A percentile compares a stretch with the other conserved stretches of the same genome.
These are phyloP conservation scores for Debaryomycetaceae sp. DNA, from an alignment of 1,139 yeast species.

Conservation along the genomic window DNA sequence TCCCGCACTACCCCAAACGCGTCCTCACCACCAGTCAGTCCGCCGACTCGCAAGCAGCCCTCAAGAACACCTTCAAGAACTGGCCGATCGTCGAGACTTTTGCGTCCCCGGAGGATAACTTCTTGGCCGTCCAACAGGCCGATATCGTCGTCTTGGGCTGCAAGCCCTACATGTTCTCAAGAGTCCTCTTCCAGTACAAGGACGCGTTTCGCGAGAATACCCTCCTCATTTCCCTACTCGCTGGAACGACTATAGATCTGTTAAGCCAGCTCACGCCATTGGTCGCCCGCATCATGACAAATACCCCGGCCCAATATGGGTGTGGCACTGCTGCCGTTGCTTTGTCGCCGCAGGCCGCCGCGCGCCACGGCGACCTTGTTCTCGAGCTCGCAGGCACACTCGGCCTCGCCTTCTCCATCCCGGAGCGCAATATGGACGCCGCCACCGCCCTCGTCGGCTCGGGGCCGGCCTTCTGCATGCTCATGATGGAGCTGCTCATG, in stretches of 20 bases:
- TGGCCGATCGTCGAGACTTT: conserved; percentile 21
- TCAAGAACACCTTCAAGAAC: conserved; percentile 29
- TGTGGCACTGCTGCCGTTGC: conserved; percentile 89
- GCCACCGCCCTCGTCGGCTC: conserved; percentile 94
- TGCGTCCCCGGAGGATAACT: conserved; percentile 24
- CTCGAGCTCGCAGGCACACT: conserved; percentile 51
- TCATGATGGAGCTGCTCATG: conserved; percentile 83
- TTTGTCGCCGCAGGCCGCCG: conserved; percentile 41
- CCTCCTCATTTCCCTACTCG: conserved; percentile 71
- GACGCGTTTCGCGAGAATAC: conserved; percentile 39
- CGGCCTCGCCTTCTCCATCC: conserved; percentile 62
- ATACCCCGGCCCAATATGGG: conserved; percentile 90
- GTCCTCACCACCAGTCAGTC: conserved; percentile 70
- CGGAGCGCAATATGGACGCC: conserved; percentile 92
- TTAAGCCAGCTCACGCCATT: conserved; percentile 41
- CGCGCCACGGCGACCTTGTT: conserved; percentile 40
- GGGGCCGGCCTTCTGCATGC: conserved; percentile 89
- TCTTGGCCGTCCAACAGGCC: conserved; percentile 48
- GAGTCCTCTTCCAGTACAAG: conserved; percentile 38
- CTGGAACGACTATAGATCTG: conserved; percentile 82
- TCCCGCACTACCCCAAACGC: conserved; percentile 53
- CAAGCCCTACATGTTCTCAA: conserved; percentile 71
- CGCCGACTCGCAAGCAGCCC: conserved; percentile 35
- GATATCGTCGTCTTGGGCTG: conserved; percentile 73
- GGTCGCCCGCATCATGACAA: conserved; percentile 93